Evolutionary conservation across 2,329 filamentous ascomycete species (phyloP).

Genomic region (Neofusicoccum kwambonambiense): DNA sequence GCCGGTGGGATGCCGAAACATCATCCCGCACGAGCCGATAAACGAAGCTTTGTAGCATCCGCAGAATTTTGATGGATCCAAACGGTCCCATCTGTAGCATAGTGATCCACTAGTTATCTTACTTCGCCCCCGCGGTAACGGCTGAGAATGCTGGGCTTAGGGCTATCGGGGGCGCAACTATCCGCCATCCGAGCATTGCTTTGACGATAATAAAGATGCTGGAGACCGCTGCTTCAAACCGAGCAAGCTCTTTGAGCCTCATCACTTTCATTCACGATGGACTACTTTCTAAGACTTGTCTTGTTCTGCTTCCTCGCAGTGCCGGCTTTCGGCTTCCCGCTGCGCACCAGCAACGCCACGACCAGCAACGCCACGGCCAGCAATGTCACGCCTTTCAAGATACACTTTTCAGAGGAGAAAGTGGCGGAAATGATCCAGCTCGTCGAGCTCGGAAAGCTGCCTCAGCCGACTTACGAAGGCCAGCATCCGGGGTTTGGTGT

Average conservation of each 20-base stretch:
- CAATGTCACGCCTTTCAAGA: neutral
- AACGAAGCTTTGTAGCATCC: no score
- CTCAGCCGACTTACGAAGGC: slow-evolving; percentile 14
- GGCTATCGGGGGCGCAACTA: no score
- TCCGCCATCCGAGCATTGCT: no score
- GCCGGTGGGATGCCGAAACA: no score
- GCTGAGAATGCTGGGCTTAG: no score
- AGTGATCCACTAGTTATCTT: no score
- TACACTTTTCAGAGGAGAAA: neutral
- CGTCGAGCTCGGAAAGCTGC: slow-evolving; percentile 27
- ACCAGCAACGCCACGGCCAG: neutral
- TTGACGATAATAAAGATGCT: neutral
- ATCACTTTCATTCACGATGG: neutral
- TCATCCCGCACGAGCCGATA: no score
- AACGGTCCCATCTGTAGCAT: no score
- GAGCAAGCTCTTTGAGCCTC: neutral
- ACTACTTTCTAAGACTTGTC: neutral
- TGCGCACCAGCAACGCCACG: neutral
- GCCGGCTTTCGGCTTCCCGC: neutral
- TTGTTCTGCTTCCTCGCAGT: neutral
- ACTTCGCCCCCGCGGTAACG: no score
- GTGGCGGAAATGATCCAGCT: neutral
- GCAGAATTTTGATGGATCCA: no score
- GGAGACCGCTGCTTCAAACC: no score
- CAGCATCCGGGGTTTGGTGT: slow-evolving; percentile 30